Percentiles rank a stretch among this genome's conserved stretches.
These are phyloP conservation scores for sunflower (Helianthus annuus) DNA, from an alignment of 129 eudicot genomes.

Conservation along the genomic window DNA sequence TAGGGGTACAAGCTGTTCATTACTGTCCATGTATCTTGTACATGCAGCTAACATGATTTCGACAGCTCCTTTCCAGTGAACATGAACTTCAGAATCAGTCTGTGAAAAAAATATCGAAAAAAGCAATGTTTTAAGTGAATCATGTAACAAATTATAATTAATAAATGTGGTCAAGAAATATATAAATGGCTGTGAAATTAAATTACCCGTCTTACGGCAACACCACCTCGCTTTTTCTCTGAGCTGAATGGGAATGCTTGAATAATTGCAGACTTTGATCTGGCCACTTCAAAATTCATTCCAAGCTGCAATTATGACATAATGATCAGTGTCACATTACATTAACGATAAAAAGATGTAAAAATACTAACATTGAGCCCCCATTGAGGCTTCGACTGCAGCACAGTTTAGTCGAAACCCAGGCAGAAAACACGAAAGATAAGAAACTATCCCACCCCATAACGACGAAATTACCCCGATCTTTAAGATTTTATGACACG, in stretches of 20 bases:
- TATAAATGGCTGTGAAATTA: neutral
- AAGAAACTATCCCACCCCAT: too few species aligned
- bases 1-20: conserved; percentile 46
- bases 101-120: conserved; percentile 27
- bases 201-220: conserved; percentile 81
- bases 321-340: conserved; percentile 26
- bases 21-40: conserved; percentile 64
- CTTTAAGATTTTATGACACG: too few species aligned
- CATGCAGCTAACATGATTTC: conserved; percentile 85
- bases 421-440: too few species aligned
- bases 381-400: conserved; percentile 41
- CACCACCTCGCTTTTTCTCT: conserved; percentile 98
- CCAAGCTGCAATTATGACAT: conserved; percentile 61
- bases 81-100: conserved; percentile 59
- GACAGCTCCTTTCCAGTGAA: conserved; percentile 99
- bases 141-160: neutral
- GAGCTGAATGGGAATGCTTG: conserved; percentile 98
- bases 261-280: conserved; percentile 65
- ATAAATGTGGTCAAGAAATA: conserved; percentile 11
- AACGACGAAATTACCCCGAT: too few species aligned
- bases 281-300: conserved; percentile 68
- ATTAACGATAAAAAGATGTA: neutral
- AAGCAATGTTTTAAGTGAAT: neutral
- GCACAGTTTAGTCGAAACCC: too few species aligned
- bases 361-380: conserved; percentile 54